Evolutionary conservation across 148 eudicot genomes (phyloP).

Genomic region (Rhododendron ferrugineum): DNA sequence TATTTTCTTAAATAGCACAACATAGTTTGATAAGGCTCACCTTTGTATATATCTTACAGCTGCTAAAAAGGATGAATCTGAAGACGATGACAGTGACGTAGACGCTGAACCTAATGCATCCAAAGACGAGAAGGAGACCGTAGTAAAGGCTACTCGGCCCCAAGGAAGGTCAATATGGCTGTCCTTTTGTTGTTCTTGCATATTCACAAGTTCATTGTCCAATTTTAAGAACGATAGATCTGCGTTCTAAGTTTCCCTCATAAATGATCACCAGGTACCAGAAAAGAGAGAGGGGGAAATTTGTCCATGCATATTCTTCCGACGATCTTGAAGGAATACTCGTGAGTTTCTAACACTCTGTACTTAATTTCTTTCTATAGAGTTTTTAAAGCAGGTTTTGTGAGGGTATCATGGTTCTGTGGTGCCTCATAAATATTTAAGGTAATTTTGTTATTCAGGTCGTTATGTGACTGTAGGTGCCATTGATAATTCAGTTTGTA

Average conservation of each 20-base stretch:
- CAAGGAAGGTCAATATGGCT: conserved; percentile 68
- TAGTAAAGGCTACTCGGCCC: conserved; percentile 66
- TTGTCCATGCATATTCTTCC: conserved; percentile 56
- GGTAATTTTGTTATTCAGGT: not conserved
- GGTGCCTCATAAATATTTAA: not conserved
- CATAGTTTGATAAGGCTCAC: not conserved
- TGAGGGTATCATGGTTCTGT: not conserved
- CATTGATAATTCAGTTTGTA: not conserved
- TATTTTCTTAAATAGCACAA: not conserved
- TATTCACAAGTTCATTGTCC: not conserved
- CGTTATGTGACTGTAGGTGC: not conserved
- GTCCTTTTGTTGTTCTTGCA: not conserved
- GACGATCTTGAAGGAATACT: conserved; percentile 93
- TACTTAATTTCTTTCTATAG: not conserved
- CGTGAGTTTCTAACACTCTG: conserved; percentile 39
- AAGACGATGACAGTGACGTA: conserved; percentile 15
- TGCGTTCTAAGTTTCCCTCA: not conserved
- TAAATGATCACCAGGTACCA: conserved; percentile 49
- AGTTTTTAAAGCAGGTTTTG: not conserved
- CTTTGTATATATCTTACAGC: conserved; percentile 19
- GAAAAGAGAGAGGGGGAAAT: conserved; percentile 83
- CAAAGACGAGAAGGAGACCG: conserved; percentile 26
- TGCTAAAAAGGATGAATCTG: conserved; percentile 37
- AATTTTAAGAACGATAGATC: not conserved
- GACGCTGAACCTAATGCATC: conserved; percentile 15